Evolutionary conservation across 306 rosid genomes (phyloP).

Genomic region (Trifolium subterraneum): DNA sequence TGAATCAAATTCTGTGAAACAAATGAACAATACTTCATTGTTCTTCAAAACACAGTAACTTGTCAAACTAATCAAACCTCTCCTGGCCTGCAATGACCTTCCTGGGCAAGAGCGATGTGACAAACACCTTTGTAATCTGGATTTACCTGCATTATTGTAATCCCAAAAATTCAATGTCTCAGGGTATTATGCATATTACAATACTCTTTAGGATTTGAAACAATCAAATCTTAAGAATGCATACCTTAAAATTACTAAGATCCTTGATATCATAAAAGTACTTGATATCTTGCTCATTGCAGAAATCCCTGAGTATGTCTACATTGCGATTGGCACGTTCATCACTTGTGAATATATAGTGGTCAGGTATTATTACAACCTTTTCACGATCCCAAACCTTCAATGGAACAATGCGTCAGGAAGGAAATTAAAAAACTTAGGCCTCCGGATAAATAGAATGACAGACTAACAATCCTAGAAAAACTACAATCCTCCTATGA

Average conservation of each 20-base stretch:
- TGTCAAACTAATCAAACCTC: slow-evolving; percentile 64
- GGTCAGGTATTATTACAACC: slow-evolving; percentile 91
- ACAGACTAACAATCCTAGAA: background rate
- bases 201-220: slow-evolving; percentile 26
- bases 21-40: slow-evolving; percentile 18
- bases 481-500: background rate
- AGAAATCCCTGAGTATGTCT: slow-evolving; percentile 90
- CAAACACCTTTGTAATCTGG: slow-evolving; percentile 99
- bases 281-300: slow-evolving; percentile 84
- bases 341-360: slow-evolving; percentile 88
- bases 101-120: slow-evolving; percentile 97
- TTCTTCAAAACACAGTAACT: background rate
- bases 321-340: slow-evolving; percentile 96
- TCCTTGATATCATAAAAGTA: slow-evolving; percentile 96
- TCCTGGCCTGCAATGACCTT: slow-evolving; percentile 99
- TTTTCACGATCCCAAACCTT: slow-evolving; percentile 98
- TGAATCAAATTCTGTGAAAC: slow-evolving; percentile 33
- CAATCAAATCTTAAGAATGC: background rate
- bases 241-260: slow-evolving; percentile 86
- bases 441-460: background rate
- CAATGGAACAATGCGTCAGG: slow-evolving; percentile 34
- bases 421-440: slow-evolving; percentile 28
- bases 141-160: slow-evolving; percentile 70
- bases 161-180: slow-evolving; percentile 12
- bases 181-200: slow-evolving; percentile 21